Conservation (phyloP, 2,329 filamentous ascomycete genomes). For the Neofusicoccum umdonicola region DNA sequence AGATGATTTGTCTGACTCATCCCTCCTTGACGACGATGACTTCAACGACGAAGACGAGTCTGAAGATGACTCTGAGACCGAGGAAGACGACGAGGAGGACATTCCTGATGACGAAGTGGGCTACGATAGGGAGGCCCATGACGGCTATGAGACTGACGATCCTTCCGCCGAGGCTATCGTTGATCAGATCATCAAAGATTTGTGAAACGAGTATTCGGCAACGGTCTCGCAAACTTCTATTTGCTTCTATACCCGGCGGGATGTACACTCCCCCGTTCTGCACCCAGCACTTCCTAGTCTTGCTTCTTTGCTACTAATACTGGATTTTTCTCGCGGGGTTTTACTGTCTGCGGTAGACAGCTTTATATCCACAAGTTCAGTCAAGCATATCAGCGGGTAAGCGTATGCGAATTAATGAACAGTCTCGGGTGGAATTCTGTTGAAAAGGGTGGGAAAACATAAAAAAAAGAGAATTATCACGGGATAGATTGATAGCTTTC, state of each 20-base stretch:
- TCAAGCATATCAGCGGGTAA: background rate
- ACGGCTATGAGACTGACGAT: slow-evolving; percentile 2
- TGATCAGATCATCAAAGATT: background rate
- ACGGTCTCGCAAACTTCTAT: background rate
- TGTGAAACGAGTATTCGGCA: background rate
- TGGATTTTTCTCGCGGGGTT: background rate
- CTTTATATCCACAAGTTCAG: background rate
- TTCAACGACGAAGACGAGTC: background rate
- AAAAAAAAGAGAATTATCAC: background rate
- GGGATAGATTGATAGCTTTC: no score
- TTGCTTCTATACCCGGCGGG: no score
- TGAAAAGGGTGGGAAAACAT: background rate
- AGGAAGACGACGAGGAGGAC: background rate
- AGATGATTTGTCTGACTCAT: background rate
- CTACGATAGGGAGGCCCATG: background rate
- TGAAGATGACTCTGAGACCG: background rate
- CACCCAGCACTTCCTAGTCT: background rate
- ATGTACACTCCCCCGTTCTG: no score
- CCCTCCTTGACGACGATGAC: background rate
- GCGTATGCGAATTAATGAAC: no score
- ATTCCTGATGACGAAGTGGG: background rate
- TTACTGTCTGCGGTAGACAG: background rate
- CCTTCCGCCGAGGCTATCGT: background rate
- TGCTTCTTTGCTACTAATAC: background rate
- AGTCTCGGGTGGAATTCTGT: no score